phyloP scores from a whole-genome alignment of 2,329 filamentous ascomycete genomes.

The Incumbomyces lentus region DNA sequence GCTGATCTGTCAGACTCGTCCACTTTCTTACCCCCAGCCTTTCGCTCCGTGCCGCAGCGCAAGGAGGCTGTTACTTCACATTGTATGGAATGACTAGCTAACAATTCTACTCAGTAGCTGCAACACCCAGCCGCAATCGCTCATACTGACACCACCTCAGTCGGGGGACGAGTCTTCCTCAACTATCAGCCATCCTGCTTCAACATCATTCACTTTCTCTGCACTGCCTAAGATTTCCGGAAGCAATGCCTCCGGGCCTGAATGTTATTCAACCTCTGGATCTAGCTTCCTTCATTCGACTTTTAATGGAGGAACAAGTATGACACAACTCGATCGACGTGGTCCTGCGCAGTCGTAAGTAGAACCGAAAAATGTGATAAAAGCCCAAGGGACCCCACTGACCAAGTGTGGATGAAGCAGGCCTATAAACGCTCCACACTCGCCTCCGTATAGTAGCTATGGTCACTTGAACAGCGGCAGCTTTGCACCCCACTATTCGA shows the following conservation, averaged over 20 bases:
- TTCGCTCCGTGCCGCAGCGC: no score
- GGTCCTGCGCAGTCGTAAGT: conserved; percentile 3
- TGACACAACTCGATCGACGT: conserved; percentile 1
- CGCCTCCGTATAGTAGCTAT: conserved; percentile 4
- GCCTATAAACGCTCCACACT: background rate
- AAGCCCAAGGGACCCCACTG: background rate
- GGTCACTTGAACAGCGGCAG: background rate
- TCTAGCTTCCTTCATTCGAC: background rate
- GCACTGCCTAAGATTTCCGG: conserved; percentile 28
- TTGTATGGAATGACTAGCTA: conserved; percentile 1
- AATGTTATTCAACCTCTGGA: conserved; percentile 1
- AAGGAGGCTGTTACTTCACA: no score
- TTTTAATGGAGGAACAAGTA: conserved; percentile 1
- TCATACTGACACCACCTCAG: conserved; percentile 42
- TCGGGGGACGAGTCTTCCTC: conserved; percentile 43
- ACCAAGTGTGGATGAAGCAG: background rate
- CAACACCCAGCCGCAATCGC: conserved; percentile 26
- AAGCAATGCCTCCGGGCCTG: conserved; percentile 4
- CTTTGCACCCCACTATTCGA: background rate
- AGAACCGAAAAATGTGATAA: background rate
- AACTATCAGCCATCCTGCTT: conserved; percentile 42
- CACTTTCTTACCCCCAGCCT: no score
- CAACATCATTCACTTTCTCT: conserved; percentile 38
- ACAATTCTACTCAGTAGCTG: conserved; percentile 1
- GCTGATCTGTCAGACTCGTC: no score